Percentiles rank a stretch among this genome's conserved stretches.
These are phyloP conservation scores for Tephrocybe sp. DNA, from an alignment of 768 basidiomycete species.

Conservation along the genomic window DNA sequence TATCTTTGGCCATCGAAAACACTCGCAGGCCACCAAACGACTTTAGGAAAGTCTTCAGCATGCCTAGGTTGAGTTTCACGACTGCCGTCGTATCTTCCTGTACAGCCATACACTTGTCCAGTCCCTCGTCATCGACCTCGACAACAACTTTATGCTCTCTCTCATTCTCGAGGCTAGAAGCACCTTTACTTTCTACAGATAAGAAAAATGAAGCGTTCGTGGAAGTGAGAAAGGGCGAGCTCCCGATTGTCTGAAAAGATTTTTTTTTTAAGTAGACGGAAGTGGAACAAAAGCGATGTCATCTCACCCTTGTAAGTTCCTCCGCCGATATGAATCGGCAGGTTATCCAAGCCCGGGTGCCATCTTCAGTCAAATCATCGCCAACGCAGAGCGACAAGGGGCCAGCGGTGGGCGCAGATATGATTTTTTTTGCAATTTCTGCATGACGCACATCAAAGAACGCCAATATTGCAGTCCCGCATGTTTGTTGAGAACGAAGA, in stretches of 20 bases:
- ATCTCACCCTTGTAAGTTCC: conserved; percentile 42
- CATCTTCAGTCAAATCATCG: conserved; percentile 23
- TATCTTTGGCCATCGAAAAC: conserved; percentile 22
- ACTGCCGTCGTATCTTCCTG: not conserved
- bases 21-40: conserved; percentile 34
- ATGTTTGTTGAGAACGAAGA: conserved; percentile 44
- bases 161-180: conserved; percentile 16
- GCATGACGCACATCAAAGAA: conserved; percentile 63
- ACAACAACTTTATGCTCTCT: conserved; percentile 7
- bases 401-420: conserved; percentile 29
- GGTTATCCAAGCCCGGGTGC: conserved; percentile 27
- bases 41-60: conserved; percentile 31
- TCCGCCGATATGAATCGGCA: conserved; percentile 46
- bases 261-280: conserved; percentile 10
- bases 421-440: conserved; percentile 40
- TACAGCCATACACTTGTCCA: not conserved
- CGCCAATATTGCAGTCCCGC: conserved; percentile 54
- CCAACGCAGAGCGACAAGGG: conserved; percentile 29
- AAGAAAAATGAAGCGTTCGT: conserved; percentile 54
- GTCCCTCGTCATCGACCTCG: conserved; percentile 9
- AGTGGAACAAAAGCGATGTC: conserved; percentile 13
- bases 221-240: conserved; percentile 47
- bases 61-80: conserved; percentile 21
- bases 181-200: conserved; percentile 31
- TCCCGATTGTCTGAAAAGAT: conserved; percentile 52